A percentile compares a stretch with the other conserved stretches of the same genome.
phyloP scores from a whole-genome alignment of 208 protist species.

The Leishmania amazonensis region DNA sequence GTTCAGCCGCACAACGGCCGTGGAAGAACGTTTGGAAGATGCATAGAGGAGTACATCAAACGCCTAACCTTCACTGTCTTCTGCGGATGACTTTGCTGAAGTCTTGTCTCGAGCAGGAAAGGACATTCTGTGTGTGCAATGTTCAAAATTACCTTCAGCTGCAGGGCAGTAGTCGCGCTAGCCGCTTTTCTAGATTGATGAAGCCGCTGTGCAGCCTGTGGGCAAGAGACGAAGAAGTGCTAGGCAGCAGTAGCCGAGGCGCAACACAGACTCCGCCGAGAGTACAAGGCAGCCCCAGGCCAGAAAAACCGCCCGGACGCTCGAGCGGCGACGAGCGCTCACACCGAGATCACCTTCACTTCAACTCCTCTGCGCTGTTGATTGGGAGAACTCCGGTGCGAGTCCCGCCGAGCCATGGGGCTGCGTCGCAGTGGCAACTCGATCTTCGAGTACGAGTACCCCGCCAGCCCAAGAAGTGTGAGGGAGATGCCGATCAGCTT shows the following conservation, averaged over 20 bases:
- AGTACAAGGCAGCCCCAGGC: background rate
- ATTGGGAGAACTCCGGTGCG: background rate
- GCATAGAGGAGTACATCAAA: too few relatives aligned
- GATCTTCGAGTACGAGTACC: slow-evolving; percentile 58
- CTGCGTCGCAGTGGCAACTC: slow-evolving; percentile 5
- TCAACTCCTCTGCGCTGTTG: background rate
- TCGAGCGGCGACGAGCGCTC: background rate
- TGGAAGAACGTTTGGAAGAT: too few relatives aligned
- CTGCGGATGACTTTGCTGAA: too few relatives aligned
- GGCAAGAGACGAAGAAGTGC: background rate
- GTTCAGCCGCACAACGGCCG: too few relatives aligned
- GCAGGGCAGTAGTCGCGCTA: too few relatives aligned
- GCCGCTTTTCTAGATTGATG: background rate
- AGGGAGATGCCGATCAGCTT: slow-evolving; percentile 50
- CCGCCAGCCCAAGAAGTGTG: slow-evolving; percentile 62
- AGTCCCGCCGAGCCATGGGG: background rate
- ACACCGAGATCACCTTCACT: slow-evolving; percentile 2
- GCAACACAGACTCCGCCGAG: background rate
- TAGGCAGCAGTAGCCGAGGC: background rate
- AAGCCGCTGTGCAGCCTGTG: background rate
- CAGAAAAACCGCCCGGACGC: background rate
- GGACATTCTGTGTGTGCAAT: background rate
- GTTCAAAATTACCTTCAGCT: background rate
- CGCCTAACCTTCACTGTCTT: too few relatives aligned
- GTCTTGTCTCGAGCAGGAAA: background rate